These are phyloP conservation scores for Cutaneotrichosporon sp. DNA, from an alignment of 1,284 basidiomycete genomes.

Conservation along the genomic window DNA sequence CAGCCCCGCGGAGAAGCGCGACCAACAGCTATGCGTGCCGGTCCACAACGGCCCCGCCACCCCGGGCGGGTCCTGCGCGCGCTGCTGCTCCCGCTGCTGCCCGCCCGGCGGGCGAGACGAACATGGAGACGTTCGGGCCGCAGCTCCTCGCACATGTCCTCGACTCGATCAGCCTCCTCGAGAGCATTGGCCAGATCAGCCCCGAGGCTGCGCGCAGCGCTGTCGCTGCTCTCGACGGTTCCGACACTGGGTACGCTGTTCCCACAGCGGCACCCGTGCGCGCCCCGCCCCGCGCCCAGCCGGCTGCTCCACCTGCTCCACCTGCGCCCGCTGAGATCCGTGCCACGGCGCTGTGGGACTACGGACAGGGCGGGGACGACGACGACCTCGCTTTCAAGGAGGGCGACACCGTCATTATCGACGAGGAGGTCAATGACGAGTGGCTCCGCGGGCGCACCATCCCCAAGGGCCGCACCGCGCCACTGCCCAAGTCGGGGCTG, in stretches of 20 bases:
- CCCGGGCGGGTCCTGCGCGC: not conserved
- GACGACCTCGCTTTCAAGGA: constrained; percentile 46
- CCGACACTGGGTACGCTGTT: not conserved
- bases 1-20: not conserved
- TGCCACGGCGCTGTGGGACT: constrained; percentile 50
- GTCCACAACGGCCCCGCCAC: not conserved
- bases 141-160: constrained; percentile 42
- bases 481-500: constrained; percentile 37
- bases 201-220: constrained; percentile 29
- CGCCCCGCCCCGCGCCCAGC: not conserved
- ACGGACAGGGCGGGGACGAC: constrained; percentile 39
- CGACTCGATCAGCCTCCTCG: constrained; percentile 39
- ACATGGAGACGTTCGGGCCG: not conserved
- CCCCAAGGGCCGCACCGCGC: constrained; percentile 34
- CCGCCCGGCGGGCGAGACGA: not conserved
- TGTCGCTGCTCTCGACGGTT: not conserved
- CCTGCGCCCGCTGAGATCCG: constrained; percentile 10
- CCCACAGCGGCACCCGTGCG: not conserved
- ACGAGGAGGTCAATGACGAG: constrained; percentile 50
- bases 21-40: not conserved
- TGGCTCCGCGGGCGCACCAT: constrained; percentile 48
- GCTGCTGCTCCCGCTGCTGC: not conserved
- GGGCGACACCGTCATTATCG: constrained; percentile 47
- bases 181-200: constrained; percentile 34
- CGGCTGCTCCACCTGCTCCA: too few species aligned